These are phyloP conservation scores for Pseudocercospora fuligena DNA, from an alignment of 2,329 filamentous ascomycete genomes.

Conservation along the genomic window DNA sequence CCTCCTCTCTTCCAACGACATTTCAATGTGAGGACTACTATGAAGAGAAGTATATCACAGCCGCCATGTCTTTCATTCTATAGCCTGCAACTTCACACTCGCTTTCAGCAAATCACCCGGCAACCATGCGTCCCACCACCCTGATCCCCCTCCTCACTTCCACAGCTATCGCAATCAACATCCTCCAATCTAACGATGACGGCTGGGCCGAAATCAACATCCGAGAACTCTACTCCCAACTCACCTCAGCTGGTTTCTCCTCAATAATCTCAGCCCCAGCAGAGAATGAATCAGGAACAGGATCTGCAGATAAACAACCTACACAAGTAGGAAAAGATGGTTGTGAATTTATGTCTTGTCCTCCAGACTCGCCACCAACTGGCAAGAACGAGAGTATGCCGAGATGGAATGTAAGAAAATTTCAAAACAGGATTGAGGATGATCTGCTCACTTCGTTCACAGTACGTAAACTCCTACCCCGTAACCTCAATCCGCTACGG, in stretches of 20 bases:
- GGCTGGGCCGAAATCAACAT: constrained; percentile 74
- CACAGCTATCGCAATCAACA: constrained; percentile 47
- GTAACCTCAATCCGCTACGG: constrained; percentile 68
- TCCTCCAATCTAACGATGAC: constrained; percentile 72
- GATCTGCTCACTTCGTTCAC: neutral
- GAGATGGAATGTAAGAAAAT: constrained; percentile 53
- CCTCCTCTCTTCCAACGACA: neutral
- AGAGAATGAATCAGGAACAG: constrained; percentile 66
- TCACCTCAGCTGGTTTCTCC: constrained; percentile 62
- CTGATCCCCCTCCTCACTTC: neutral
- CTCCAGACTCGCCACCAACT: constrained; percentile 58
- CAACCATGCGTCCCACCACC: neutral
- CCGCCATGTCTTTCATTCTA: too few species aligned
- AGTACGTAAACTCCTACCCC: constrained; percentile 75
- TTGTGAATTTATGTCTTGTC: constrained; percentile 68
- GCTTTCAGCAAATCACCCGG: too few species aligned
- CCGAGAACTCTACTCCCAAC: constrained; percentile 62
- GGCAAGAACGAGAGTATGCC: constrained; percentile 63
- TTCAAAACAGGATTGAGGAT: too few species aligned
- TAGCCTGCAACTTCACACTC: too few species aligned
- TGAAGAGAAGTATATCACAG: neutral
- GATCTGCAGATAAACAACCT: constrained; percentile 39
- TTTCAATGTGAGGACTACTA: neutral
- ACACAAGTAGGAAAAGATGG: constrained; percentile 26
- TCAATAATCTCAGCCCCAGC: constrained; percentile 70